Evolutionary conservation across 208 protist genomes (phyloP).

Genomic region (Borovskyia barvae): DNA sequence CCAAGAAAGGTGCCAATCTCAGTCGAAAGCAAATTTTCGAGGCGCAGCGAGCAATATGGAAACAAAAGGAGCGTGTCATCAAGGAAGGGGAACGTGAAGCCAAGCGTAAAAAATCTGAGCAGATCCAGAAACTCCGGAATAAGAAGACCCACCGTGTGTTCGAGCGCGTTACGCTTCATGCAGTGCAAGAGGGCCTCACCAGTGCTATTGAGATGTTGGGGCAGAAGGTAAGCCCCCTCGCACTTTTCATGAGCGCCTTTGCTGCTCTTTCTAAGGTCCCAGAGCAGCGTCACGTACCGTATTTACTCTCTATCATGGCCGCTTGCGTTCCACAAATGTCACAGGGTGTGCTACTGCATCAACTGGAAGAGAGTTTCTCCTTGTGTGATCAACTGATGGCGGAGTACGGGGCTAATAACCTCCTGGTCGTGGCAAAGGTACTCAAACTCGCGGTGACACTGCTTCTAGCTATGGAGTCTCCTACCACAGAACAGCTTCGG

Average conservation of each 20-base stretch:
- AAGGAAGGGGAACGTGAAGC: conserved; percentile 42
- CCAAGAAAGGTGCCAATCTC: conserved; percentile 53
- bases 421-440: conserved; percentile 62
- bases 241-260: conserved; percentile 79
- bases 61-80: conserved; percentile 47
- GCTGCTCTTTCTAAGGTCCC: conserved; percentile 55
- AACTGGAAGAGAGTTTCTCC: conserved; percentile 37
- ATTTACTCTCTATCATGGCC: conserved; percentile 75
- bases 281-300: conserved; percentile 78
- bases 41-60: conserved; percentile 47
- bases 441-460: conserved; percentile 72
- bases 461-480: conserved; percentile 55
- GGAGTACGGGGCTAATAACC: conserved; percentile 58
- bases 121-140: conserved; percentile 57
- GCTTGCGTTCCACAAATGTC: conserved; percentile 73
- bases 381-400: conserved; percentile 73
- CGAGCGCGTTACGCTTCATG: conserved; percentile 48
- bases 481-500: conserved; percentile 41
- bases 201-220: conserved; percentile 62
- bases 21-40: conserved; percentile 79
- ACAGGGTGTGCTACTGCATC: conserved; percentile 62
- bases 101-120: conserved; percentile 41
- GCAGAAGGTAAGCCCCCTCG: conserved; percentile 64
- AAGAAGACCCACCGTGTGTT: conserved; percentile 81
- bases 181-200: conserved; percentile 74